Evolutionary conservation across 2,329 filamentous ascomycete species (phyloP).

Genomic region (Penicillium palitans): DNA sequence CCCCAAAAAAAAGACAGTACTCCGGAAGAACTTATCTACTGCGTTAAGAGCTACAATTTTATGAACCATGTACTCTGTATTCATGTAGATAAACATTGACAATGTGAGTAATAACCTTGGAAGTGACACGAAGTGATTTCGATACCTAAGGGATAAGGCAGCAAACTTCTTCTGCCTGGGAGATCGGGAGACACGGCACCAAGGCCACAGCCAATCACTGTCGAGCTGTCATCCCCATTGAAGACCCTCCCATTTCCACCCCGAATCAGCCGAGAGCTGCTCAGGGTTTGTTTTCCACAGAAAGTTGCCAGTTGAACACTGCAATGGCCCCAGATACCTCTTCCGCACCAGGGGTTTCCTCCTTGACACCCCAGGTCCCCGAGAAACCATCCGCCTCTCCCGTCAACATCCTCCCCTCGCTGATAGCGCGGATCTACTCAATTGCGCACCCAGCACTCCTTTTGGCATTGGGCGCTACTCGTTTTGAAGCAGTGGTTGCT

Average conservation of each 20-base stretch:
- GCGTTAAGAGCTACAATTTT: too few relatives aligned
- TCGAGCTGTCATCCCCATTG: background rate
- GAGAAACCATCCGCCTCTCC: constrained; percentile 39
- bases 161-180: background rate
- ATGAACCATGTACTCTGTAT: background rate
- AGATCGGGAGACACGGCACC: background rate
- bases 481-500: constrained; percentile 66
- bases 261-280: constrained; percentile 19
- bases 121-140: background rate
- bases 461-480: constrained; percentile 61
- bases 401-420: constrained; percentile 50
- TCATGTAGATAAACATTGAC: background rate
- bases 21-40: too few relatives aligned
- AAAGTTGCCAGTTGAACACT: background rate
- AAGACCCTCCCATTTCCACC: constrained; percentile 4
- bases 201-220: constrained; percentile 16
- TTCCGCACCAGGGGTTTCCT: constrained; percentile 1
- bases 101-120: too few relatives aligned
- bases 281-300: constrained; percentile 1
- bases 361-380: constrained; percentile 14
- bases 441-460: constrained; percentile 69
- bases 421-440: constrained; percentile 57
- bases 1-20: background rate
- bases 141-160: background rate
- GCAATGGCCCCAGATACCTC: constrained; percentile 21